Percentiles rank a stretch among this genome's conserved stretches.
These are phyloP conservation scores for Amanita molliuscula DNA, from an alignment of 768 basidiomycete species.

Conservation along the genomic window DNA sequence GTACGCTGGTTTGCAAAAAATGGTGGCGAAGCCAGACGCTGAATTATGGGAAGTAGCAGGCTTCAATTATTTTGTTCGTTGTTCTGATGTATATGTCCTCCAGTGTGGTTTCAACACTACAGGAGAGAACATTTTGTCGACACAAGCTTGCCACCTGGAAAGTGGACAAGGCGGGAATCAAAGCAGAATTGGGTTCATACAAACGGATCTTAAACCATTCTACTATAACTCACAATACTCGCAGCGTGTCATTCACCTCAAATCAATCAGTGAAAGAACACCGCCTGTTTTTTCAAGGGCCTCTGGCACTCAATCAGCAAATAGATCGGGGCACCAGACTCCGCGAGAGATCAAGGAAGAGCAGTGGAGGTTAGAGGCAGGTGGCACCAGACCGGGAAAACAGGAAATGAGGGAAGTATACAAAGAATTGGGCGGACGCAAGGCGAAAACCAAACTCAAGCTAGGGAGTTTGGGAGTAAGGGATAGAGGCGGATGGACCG, in stretches of 20 bases:
- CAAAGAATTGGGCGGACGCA: constrained; percentile 83
- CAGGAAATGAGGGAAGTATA: constrained; percentile 86
- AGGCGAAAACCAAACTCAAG: constrained; percentile 65
- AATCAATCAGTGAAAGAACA: constrained; percentile 29
- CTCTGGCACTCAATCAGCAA: constrained; percentile 43
- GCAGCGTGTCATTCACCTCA: constrained; percentile 45
- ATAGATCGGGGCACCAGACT: constrained; percentile 60
- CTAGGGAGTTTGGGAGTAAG: constrained; percentile 52
- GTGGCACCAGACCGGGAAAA: constrained; percentile 52
- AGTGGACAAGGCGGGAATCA: constrained; percentile 92
- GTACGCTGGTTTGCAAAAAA: constrained; percentile 73
- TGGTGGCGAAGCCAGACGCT: constrained; percentile 86
- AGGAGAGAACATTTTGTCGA: constrained; percentile 83
- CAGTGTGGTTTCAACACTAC: constrained; percentile 94
- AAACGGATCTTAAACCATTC: neutral
- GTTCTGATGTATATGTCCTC: neutral
- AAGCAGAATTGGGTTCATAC: constrained; percentile 78
- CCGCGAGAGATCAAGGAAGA: constrained; percentile 75
- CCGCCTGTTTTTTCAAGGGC: constrained; percentile 23
- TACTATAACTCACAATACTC: constrained; percentile 5
- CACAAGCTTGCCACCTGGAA: constrained; percentile 64
- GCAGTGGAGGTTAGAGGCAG: constrained; percentile 52
- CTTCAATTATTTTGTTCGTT: neutral
- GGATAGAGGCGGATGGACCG: constrained; percentile 74
- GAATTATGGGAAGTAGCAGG: constrained; percentile 64